Conservation (phyloP, 345 rosid genomes). For the Kandelia obovata region DNA sequence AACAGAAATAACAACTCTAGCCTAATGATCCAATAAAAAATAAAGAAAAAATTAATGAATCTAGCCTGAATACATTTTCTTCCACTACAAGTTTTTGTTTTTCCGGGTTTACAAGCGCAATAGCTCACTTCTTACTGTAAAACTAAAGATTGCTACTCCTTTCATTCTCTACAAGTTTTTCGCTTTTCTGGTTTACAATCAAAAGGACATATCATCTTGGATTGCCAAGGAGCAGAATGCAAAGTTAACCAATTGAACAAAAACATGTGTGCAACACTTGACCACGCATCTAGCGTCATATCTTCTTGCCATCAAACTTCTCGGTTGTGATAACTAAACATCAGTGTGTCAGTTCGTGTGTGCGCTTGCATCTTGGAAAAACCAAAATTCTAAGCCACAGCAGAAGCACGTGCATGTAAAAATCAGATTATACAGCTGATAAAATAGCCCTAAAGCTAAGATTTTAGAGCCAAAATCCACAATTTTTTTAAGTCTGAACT, state of each 20-base stretch:
- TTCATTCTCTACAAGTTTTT: neutral
- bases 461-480: neutral
- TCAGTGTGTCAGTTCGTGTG: neutral
- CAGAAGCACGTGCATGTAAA: neutral
- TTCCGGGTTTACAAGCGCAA: too few species aligned
- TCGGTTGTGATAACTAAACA: neutral
- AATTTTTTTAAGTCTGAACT: neutral
- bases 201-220: neutral
- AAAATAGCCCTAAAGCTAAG: neutral
- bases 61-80: neutral
- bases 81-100: too few species aligned
- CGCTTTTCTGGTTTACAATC: neutral
- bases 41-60: too few species aligned
- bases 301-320: too few species aligned
- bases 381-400: neutral
- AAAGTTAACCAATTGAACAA: neutral
- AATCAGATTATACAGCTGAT: neutral
- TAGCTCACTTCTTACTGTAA: too few species aligned
- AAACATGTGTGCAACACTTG: neutral
- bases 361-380: neutral
- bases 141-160: too few species aligned
- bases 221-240: neutral
- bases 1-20: neutral
- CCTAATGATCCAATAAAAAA: too few species aligned
- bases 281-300: too few species aligned